Conservation (phyloP, 1,284 basidiomycete genomes). For the Inonotus hispidus region DNA sequence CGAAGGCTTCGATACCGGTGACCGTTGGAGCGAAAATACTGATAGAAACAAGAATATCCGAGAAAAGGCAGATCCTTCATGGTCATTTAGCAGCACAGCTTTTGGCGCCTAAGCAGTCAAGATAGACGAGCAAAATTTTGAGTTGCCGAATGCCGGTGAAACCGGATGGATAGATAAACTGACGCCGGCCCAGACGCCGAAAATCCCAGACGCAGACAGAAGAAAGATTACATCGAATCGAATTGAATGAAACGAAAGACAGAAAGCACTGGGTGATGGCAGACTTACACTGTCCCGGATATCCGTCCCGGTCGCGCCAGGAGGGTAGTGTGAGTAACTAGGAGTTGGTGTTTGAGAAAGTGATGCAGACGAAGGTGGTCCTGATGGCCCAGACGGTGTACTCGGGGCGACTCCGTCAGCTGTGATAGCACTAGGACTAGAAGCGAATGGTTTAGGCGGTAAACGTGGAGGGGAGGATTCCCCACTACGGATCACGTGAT, state of each 20-base stretch:
- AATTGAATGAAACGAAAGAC: neutral
- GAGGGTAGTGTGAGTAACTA: neutral
- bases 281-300: constrained; percentile 8
- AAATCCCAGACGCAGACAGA: neutral
- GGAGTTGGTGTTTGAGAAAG: constrained; percentile 8
- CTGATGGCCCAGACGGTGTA: neutral
- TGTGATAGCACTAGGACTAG: neutral
- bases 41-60: neutral
- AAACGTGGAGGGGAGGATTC: constrained; percentile 9
- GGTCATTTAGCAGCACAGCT: neutral
- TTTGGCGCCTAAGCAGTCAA: constrained; percentile 5
- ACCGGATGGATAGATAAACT: constrained; percentile 5
- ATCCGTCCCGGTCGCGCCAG: constrained; percentile 3
- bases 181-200: neutral
- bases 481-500: constrained; percentile 9
- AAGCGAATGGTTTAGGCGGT: constrained; percentile 13
- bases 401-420: neutral
- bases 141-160: constrained; percentile 11
- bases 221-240: neutral
- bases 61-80: neutral
- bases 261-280: neutral
- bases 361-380: constrained; percentile 5
- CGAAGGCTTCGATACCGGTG: neutral
- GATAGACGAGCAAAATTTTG: neutral
- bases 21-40: neutral